Percentiles rank a stretch among this genome's conserved stretches.
These are phyloP conservation scores for Citrus inodora DNA, from an alignment of 345 rosid genomes.

Conservation along the genomic window DNA sequence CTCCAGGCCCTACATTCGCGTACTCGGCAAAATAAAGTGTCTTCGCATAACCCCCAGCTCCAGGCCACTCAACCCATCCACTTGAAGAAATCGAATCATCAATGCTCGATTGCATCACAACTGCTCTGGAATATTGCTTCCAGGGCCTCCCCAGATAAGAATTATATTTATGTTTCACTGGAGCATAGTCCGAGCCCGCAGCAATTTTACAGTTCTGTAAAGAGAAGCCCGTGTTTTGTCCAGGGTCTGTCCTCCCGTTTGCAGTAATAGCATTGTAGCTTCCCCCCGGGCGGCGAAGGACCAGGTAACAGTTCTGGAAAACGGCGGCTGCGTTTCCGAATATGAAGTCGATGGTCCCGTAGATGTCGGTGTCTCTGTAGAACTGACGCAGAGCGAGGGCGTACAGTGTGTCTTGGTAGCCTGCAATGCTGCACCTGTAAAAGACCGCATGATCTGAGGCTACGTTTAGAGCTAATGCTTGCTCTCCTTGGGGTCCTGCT, in stretches of 20 bases:
- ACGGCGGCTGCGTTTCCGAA: conserved; percentile 86
- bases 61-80: conserved; percentile 84
- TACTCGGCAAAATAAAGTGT: conserved; percentile 53
- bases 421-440: conserved; percentile 67
- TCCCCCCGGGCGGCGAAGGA: conserved; percentile 39
- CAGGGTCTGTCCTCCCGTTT: conserved; percentile 56
- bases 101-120: conserved; percentile 64
- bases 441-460: conserved; percentile 66
- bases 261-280: conserved; percentile 52
- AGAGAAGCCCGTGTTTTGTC: conserved; percentile 73
- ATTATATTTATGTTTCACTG: conserved; percentile 23
- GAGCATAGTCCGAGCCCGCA: conserved; percentile 28
- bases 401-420: conserved; percentile 80
- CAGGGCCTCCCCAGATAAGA: conserved; percentile 84
- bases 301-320: conserved; percentile 61
- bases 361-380: conserved; percentile 75
- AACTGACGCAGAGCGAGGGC: conserved; percentile 71
- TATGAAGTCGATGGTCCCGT: conserved; percentile 74
- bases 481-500: conserved; percentile 67
- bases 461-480: conserved; percentile 62
- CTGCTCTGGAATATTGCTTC: conserved; percentile 63
- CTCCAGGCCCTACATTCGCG: conserved; percentile 45
- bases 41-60: conserved; percentile 22
- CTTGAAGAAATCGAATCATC: conserved; percentile 40
- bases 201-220: conserved; percentile 53